Evolutionary conservation across 768 basidiomycete species (phyloP).

Genomic region (Coprinellus micaceus): DNA sequence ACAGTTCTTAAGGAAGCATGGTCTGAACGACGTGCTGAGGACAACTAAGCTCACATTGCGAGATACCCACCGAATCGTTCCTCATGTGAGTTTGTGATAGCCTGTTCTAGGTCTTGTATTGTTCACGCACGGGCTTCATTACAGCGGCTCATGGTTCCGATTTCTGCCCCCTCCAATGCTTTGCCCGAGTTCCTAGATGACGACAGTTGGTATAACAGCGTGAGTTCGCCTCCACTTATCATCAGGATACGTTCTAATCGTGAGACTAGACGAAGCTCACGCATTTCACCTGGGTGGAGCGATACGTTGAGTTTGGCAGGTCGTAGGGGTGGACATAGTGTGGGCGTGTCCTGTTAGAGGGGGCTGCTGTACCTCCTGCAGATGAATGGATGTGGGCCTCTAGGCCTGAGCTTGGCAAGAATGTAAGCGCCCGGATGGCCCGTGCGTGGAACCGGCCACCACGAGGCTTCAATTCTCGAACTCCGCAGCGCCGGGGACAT

Average conservation of each 20-base stretch:
- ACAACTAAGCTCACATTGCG: conserved; percentile 22
- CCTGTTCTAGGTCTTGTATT: not conserved
- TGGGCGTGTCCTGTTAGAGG: no score
- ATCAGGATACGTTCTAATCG: not conserved
- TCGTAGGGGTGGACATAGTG: not conserved
- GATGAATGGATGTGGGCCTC: no score
- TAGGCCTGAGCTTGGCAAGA: no score
- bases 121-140: not conserved
- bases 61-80: conserved; percentile 30
- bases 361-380: no score
- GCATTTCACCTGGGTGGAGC: conserved; percentile 13
- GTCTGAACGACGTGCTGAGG: conserved; percentile 19
- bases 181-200: conserved; percentile 1
- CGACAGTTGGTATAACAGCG: conserved; percentile 4
- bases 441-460: no score
- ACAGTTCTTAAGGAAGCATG: conserved; percentile 28
- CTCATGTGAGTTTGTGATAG: conserved; percentile 31
- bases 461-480: no score
- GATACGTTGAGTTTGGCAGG: conserved; percentile 16
- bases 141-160: conserved; percentile 30
- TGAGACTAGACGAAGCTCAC: conserved; percentile 12
- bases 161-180: conserved; percentile 18
- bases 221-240: not conserved
- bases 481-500: no score
- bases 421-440: no score